Evolutionary conservation across 2,329 filamentous ascomycete species (phyloP), one percentile per base, ranked within the genome.

Genomic region (Metarhizium sp.): DNA sequence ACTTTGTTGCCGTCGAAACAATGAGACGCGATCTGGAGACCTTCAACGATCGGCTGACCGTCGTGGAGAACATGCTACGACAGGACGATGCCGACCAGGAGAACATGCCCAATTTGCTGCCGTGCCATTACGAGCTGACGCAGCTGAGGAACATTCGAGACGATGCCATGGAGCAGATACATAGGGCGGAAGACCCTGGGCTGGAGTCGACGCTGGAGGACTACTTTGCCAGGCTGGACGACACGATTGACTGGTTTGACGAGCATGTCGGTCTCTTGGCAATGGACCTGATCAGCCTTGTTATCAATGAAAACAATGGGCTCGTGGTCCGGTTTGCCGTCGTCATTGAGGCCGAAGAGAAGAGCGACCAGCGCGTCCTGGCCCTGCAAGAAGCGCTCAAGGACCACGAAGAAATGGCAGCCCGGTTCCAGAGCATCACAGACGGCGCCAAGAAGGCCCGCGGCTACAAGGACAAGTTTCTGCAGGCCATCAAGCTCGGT

Each of bases 381-480:
- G 94, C 94, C 2, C 76, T 99, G 59, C 92, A 96, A 67, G 92
- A 97, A 64, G 95, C 94, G 0, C 85, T 97, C 68, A 90, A 90
- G 65, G 92, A 97, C 66, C 95, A 97, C 71, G 91, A 92, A 68
- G 92, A 97, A 68, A 87, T 99, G 67, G 94, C 92, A 10, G 86
- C 86, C 50, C 82, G 92, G 52, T 96, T 99, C 76, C 92, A 96
- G 73, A 92, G 90, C 63, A 96, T 99, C 72, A 92, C 92, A 10
- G 88, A 92, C 61, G 92, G 92, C 1, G 90, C 92, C 25, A 95
- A 95, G 71, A 89, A 91, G 60, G 84, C 95, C 53, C 86, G 92
- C 60, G 94, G 92, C 3, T 99, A 99, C 76, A 99, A 97, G 75
- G 89, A 95, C 63, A 96, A 96, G 68, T 96, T 97, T 69, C 71